phyloP scores from a whole-genome alignment of 257 asterid species.

The Solanum rostratum region DNA sequence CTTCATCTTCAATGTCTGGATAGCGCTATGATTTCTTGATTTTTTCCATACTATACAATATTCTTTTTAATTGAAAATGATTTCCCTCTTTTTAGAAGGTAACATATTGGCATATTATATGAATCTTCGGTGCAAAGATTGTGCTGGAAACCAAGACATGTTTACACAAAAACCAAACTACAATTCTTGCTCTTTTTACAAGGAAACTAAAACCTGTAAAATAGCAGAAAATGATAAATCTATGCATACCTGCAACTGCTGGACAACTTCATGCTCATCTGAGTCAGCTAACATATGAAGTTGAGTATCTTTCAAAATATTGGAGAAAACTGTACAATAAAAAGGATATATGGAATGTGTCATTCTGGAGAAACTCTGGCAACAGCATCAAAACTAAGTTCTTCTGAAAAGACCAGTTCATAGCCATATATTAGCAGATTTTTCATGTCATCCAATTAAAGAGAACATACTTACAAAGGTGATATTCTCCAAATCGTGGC shows the following conservation, averaged over 20 bases:
- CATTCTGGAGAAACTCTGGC: neutral
- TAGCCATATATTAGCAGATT: neutral
- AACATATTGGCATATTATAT: neutral
- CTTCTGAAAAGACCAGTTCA: neutral
- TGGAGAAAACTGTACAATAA: conserved; percentile 72
- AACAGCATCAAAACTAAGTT: neutral
- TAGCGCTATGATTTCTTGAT: neutral
- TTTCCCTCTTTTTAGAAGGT: neutral
- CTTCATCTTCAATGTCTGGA: neutral
- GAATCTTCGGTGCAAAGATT: neutral
- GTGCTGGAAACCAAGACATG: neutral
- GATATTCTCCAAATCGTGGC: conserved; percentile 98
- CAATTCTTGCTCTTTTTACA: neutral
- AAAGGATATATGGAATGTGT: neutral
- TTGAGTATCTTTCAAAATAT: conserved; percentile 88
- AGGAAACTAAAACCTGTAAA: neutral
- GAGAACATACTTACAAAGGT: conserved; percentile 61
- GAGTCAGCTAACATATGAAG: conserved; percentile 94
- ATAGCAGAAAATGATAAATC: neutral
- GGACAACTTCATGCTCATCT: conserved; percentile 89
- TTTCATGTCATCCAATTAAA: neutral
- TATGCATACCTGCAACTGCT: conserved; percentile 79
- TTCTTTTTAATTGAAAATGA: neutral
- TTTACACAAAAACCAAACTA: neutral
- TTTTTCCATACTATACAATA: neutral